These are phyloP conservation scores for Tetrahymena elliotti DNA, from an alignment of 73 alveolate species.

Conservation along the genomic window DNA sequence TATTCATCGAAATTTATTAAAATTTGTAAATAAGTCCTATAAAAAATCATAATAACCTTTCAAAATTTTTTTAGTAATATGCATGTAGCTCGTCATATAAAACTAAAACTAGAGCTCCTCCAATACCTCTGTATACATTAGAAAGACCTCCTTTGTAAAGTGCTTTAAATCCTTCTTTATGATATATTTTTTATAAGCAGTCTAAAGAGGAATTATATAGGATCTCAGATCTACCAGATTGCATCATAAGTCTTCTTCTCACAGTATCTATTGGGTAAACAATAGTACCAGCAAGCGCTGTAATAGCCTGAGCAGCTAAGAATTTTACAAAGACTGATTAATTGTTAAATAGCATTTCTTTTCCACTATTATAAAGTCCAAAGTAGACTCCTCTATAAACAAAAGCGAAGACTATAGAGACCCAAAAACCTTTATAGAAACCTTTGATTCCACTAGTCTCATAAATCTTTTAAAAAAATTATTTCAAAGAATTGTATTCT, in stretches of 20 bases:
- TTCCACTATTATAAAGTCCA: conserved; percentile 87
- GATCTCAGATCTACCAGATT: conserved; percentile 73
- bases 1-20: too few species aligned
- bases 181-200: conserved; percentile 57
- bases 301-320: conserved; percentile 71
- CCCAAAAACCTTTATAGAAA: conserved; percentile 89
- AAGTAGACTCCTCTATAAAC: conserved; percentile 86
- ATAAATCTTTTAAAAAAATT: conserved; percentile 62
- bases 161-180: conserved; percentile 73
- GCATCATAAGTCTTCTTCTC: conserved; percentile 91
- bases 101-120: conserved; percentile 77
- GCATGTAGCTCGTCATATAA: conserved; percentile 56
- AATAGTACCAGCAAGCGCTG: conserved; percentile 69
- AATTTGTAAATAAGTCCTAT: too few species aligned
- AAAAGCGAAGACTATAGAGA: conserved; percentile 76
- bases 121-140: conserved; percentile 79
- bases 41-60: too few species aligned
- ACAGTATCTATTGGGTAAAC: conserved; percentile 87
- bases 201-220: conserved; percentile 59
- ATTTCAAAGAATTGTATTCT: conserved; percentile 77
- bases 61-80: background rate
- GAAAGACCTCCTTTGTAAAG: conserved; percentile 82
- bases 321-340: conserved; percentile 54
- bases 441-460: conserved; percentile 78
- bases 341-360: conserved; percentile 56